Percentiles rank a stretch among this genome's conserved stretches.
These are phyloP conservation scores for Capsicum baccatum DNA, from an alignment of 257 asterid species.

Conservation along the genomic window DNA sequence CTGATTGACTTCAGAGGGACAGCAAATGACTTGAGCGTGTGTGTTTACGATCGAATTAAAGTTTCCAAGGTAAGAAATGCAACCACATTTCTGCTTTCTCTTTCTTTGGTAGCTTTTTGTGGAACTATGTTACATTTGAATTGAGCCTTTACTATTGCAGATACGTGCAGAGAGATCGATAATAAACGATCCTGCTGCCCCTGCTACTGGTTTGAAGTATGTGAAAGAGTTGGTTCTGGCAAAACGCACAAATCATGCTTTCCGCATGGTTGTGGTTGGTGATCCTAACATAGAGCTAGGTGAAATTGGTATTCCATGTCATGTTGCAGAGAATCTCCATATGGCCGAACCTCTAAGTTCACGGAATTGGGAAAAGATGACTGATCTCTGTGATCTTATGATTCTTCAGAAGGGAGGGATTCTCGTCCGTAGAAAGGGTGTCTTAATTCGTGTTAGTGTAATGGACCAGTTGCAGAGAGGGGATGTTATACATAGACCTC, in stretches of 20 bases:
- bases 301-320: slow-evolving; percentile 83
- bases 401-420: slow-evolving; percentile 57
- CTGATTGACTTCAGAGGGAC: slow-evolving; percentile 76
- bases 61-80: slow-evolving; percentile 76
- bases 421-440: slow-evolving; percentile 61
- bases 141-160: slow-evolving; percentile 58
- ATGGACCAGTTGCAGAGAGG: slow-evolving; percentile 68
- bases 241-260: slow-evolving; percentile 77
- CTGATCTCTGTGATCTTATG: slow-evolving; percentile 57
- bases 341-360: slow-evolving; percentile 61
- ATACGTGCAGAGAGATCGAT: slow-evolving; percentile 77
- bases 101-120: slow-evolving; percentile 28
- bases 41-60: slow-evolving; percentile 74
- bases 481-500: slow-evolving; percentile 75
- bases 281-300: slow-evolving; percentile 70
- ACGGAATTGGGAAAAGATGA: slow-evolving; percentile 73
- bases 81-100: slow-evolving; percentile 26
- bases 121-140: slow-evolving; percentile 29
- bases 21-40: slow-evolving; percentile 77
- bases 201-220: slow-evolving; percentile 75
- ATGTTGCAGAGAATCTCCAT: slow-evolving; percentile 65
- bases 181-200: slow-evolving; percentile 57
- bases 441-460: slow-evolving; percentile 48
- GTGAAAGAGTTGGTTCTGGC: slow-evolving; percentile 80
- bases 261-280: slow-evolving; percentile 97